phyloP scores from a whole-genome alignment of 305 asterid genomes.

The Rubia balearica region DNA sequence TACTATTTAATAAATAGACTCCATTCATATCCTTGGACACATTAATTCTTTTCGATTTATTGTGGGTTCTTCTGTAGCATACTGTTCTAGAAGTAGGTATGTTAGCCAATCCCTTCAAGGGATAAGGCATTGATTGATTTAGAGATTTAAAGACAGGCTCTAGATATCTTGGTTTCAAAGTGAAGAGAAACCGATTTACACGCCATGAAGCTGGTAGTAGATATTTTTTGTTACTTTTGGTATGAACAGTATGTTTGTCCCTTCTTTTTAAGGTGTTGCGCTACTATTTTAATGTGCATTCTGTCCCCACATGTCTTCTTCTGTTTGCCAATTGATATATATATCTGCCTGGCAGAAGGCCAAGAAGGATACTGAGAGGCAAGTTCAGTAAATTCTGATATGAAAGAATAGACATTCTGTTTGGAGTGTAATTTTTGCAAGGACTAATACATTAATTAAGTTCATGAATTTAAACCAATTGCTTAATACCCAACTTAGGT shows the following conservation, averaged over 20 bases:
- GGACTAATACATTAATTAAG: neutral
- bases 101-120: neutral
- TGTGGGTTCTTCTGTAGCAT: neutral
- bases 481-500: neutral
- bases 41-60: neutral
- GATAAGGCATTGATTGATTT: neutral
- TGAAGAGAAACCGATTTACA: neutral
- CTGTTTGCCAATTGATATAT: neutral
- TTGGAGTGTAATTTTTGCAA: neutral
- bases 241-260: no score
- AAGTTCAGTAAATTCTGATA: neutral
- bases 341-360: neutral
- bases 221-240: no score
- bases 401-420: constrained; percentile 1
- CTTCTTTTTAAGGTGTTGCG: neutral
- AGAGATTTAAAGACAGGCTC: neutral
- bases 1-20: neutral
- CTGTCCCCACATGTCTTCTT: neutral
- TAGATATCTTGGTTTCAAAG: neutral
- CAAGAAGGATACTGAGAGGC: neutral
- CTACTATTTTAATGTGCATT: neutral
- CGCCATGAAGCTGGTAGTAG: neutral
- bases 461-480: neutral
- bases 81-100: constrained; percentile 6
- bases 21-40: neutral